Percentiles rank a stretch among this genome's conserved stretches.
These are phyloP conservation scores for Batrachochytrium dendrobatidis DNA, from an alignment of 371 early-diverging fungal genomes.

Conservation along the genomic window DNA sequence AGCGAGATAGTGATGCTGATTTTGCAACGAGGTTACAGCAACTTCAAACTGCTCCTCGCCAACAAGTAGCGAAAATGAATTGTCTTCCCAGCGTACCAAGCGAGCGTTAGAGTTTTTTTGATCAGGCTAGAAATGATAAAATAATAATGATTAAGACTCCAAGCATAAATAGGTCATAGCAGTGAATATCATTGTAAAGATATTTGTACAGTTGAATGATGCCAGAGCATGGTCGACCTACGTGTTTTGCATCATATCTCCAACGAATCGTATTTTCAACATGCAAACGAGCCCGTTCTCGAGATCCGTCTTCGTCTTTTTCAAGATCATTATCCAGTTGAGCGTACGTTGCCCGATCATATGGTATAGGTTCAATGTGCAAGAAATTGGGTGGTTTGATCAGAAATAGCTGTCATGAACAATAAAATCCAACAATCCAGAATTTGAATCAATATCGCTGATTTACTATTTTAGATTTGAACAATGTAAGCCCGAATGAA, in stretches of 20 bases:
- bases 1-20: slow-evolving; percentile 59
- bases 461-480: too few species aligned
- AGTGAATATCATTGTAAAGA: slow-evolving; percentile 3
- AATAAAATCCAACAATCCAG: too few species aligned
- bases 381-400: slow-evolving; percentile 69
- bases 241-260: slow-evolving; percentile 38
- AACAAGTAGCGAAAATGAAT: slow-evolving; percentile 60
- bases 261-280: slow-evolving; percentile 76
- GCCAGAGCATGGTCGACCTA: neutral
- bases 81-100: slow-evolving; percentile 79
- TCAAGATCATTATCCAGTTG: slow-evolving; percentile 30
- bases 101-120: slow-evolving; percentile 68
- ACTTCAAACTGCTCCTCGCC: slow-evolving; percentile 75
- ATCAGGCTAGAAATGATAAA: neutral
- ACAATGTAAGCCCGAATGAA: too few species aligned
- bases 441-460: too few species aligned
- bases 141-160: neutral
- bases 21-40: slow-evolving; percentile 39
- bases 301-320: slow-evolving; percentile 20
- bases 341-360: slow-evolving; percentile 54
- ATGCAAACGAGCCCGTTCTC: slow-evolving; percentile 33
- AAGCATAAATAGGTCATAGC: neutral
- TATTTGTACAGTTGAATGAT: neutral
- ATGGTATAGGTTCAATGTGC: slow-evolving; percentile 59
- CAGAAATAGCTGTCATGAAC: slow-evolving; percentile 57